Conservation (phyloP, 208 protist genomes). For the Leishmania arabica region DNA sequence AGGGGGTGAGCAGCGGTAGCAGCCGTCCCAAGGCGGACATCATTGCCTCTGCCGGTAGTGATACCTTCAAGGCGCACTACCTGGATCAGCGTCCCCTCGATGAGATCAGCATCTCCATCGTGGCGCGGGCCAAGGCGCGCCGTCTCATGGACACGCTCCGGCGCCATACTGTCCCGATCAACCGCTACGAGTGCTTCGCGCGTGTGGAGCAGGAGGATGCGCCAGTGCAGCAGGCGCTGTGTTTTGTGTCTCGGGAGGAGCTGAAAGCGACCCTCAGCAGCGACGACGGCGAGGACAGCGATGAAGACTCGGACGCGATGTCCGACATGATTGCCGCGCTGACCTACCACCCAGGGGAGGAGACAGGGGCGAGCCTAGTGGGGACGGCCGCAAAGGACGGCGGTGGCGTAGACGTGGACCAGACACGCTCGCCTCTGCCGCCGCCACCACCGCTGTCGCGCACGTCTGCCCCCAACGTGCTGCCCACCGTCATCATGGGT, state of each 20-base stretch:
- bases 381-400: not conserved
- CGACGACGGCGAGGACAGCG: slow-evolving; percentile 7
- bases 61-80: slow-evolving; percentile 12
- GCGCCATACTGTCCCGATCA: slow-evolving; percentile 66
- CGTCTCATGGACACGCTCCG: slow-evolving; percentile 69
- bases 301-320: slow-evolving; percentile 41
- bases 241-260: slow-evolving; percentile 24
- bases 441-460: slow-evolving; percentile 15
- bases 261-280: slow-evolving; percentile 12
- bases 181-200: slow-evolving; percentile 70
- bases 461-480: not conserved
- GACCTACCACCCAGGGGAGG: slow-evolving; percentile 18
- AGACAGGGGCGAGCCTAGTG: not conserved
- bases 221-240: slow-evolving; percentile 25
- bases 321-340: slow-evolving; percentile 35
- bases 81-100: slow-evolving; percentile 49
- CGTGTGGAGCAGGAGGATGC: slow-evolving; percentile 43
- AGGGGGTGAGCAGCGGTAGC: not conserved
- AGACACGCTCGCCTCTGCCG: slow-evolving; percentile 3
- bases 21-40: not conserved
- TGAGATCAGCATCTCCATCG: slow-evolving; percentile 64
- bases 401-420: not conserved
- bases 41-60: not conserved
- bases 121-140: slow-evolving; percentile 74
- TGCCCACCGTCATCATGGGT: slow-evolving; percentile 16